Conservation (phyloP, 352 stramenopile genomes). For the Globisporangium cederbergense region DNA sequence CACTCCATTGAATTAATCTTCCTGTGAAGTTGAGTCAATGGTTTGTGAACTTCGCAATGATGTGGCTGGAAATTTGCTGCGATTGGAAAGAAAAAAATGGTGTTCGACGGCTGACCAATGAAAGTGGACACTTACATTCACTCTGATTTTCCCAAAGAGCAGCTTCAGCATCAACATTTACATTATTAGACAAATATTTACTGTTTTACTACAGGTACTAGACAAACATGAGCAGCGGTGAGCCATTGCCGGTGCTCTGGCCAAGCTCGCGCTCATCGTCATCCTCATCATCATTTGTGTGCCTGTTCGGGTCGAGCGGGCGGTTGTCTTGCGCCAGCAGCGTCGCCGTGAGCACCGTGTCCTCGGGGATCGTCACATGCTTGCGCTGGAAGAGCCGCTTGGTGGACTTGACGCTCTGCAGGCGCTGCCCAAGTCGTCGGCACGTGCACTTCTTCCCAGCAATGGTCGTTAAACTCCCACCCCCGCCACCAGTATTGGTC, state of each 20-base stretch:
- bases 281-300: not conserved
- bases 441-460: not conserved
- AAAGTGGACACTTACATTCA: not conserved
- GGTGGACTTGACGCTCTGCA: slow-evolving; percentile 3
- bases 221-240: not conserved
- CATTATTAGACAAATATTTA: too few relatives aligned
- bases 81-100: not conserved
- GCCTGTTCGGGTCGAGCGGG: not conserved
- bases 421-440: not conserved
- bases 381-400: slow-evolving; percentile 5
- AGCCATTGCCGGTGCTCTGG: not conserved
- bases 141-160: not conserved
- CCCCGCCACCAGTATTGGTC: not conserved
- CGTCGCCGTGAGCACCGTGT: slow-evolving; percentile 7
- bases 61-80: too few relatives aligned
- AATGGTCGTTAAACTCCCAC: not conserved
- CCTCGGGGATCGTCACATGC: slow-evolving; percentile 1
- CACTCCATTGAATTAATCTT: too few relatives aligned
- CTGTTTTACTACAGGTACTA: not conserved
- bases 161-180: too few relatives aligned
- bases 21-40: too few relatives aligned
- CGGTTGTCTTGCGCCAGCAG: not conserved
- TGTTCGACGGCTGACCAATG: not conserved
- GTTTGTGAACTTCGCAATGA: too few relatives aligned
- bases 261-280: not conserved